Evolutionary conservation across 495 filamentous ascomycete genomes (phyloP), one percentile per base, ranked within the genome.

Genomic region (Tuber borchii): DNA sequence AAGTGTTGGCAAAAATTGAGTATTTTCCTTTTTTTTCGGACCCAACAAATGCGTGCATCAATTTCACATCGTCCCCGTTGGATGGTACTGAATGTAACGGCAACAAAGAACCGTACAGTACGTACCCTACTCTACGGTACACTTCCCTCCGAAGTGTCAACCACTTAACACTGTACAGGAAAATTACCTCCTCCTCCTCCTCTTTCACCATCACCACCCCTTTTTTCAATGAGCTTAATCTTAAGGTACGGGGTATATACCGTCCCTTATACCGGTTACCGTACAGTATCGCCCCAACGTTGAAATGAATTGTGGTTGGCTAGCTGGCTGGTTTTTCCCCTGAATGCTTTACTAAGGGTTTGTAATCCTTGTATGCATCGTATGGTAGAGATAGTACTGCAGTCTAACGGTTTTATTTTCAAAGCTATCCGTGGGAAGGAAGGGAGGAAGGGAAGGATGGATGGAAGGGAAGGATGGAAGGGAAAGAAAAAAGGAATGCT

Each of bases 161-260:
- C 31, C 56, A 65, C n/a, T 65, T 26, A 31, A 65, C 31, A 65
- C 56, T 2, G 12, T 31, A 31, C 56, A 16, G 10, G 51, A 56
- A 26, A 56, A 65, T 65, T 65, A 31, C 56, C 26, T 65, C 56
- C n/a, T 65, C 56, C 56, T 17, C n/a, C 14, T 14, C 56, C 2
- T 12, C 48, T 6, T 6, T 6, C 39, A 56, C 48, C 2, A 12
- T 9, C 9, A 56, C 22, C n/a, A 31, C 56, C 56, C 56, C 56
- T 65, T 31, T 31, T 17, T 10, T 31, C 56, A 16, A 65, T n/a
- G 56, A 65, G 56, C 56, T 65, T 65, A 65, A 65, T 65, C 56
- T 65, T 65, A 65, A 65, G 56, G 26, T 31, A 65, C 56, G 56
- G 56, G 56, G 56, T 31, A 65, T 65, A 65, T 65, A 65, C 56